These are phyloP conservation scores for Erythrobasidium yunnanense DNA, from an alignment of 768 basidiomycete genomes.

Conservation along the genomic window DNA sequence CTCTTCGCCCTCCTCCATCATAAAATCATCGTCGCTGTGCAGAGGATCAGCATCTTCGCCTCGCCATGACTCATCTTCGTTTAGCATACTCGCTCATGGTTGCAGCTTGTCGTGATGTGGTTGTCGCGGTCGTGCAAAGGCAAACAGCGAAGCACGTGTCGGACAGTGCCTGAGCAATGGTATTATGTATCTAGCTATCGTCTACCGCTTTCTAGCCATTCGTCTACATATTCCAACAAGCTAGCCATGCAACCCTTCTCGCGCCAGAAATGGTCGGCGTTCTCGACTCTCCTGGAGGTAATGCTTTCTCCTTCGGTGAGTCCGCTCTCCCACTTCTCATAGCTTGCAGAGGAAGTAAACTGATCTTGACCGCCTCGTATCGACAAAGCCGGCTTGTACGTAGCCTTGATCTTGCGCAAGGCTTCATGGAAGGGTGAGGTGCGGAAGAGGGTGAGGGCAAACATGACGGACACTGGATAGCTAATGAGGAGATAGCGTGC, in stretches of 20 bases:
- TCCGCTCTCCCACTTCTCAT: conserved; percentile 11
- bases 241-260: background rate
- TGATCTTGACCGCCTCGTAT: conserved; percentile 32
- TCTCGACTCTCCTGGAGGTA: conserved; percentile 26
- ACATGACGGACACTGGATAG: conserved; percentile 36
- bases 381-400: background rate
- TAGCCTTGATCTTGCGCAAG: background rate
- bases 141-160: background rate
- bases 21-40: conserved; percentile 16
- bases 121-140: background rate
- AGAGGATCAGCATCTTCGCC: too few species aligned
- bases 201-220: background rate
- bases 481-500: conserved; percentile 33
- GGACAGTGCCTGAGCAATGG: background rate
- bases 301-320: background rate
- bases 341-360: conserved; percentile 26
- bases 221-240: background rate
- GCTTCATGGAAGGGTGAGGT: background rate
- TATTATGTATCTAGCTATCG: background rate
- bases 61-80: background rate
- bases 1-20: conserved; percentile 28
- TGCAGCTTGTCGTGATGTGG: background rate
- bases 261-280: conserved; percentile 36
- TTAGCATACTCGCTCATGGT: conserved; percentile 18
- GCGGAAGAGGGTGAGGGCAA: conserved; percentile 32